Evolutionary conservation across 805 yeast genomes (phyloP).

Genomic region (Yarrowia keelungensis): DNA sequence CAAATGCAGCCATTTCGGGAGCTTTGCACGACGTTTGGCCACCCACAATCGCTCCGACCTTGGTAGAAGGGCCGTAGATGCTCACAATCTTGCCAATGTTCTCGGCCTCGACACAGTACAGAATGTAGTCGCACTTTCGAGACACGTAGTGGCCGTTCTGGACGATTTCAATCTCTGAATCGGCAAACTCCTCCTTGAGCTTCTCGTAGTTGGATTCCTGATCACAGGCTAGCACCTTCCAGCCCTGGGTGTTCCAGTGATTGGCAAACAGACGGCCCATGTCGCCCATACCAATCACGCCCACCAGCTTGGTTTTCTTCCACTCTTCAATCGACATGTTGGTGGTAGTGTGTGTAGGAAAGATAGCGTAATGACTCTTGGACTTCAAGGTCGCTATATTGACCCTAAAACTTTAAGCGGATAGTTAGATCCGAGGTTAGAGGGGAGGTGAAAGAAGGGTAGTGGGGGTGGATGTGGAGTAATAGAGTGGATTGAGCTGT

Average conservation of each 20-base stretch:
- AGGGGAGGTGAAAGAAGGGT: too few species aligned
- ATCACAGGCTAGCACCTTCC: slow-evolving; percentile 90
- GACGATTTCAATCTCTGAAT: slow-evolving; percentile 57
- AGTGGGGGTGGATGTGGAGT: background rate
- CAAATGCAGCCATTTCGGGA: slow-evolving; percentile 89
- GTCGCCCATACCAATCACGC: slow-evolving; percentile 95
- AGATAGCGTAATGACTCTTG: background rate
- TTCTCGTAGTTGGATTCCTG: slow-evolving; percentile 66
- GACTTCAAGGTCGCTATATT: background rate
- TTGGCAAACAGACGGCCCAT: slow-evolving; percentile 93
- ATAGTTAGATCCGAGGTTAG: too few species aligned
- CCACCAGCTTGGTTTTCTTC: slow-evolving; percentile 65
- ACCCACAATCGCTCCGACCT: slow-evolving; percentile 90
- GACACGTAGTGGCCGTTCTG: slow-evolving; percentile 85
- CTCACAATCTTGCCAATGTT: slow-evolving; percentile 74
- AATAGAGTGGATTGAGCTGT: too few species aligned
- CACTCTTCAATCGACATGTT: slow-evolving; percentile 44
- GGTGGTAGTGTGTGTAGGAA: background rate
- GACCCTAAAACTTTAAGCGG: slow-evolving; percentile 8
- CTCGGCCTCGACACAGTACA: slow-evolving; percentile 94
- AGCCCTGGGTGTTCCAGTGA: slow-evolving; percentile 78
- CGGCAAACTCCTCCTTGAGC: slow-evolving; percentile 56
- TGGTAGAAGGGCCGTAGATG: slow-evolving; percentile 81
- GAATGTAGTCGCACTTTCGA: slow-evolving; percentile 77
- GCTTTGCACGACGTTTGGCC: slow-evolving; percentile 97